A percentile compares a stretch with the other conserved stretches of the same genome.
Conservation (phyloP, 805 yeast species). For the Hanseniaspora meyeri region DNA sequence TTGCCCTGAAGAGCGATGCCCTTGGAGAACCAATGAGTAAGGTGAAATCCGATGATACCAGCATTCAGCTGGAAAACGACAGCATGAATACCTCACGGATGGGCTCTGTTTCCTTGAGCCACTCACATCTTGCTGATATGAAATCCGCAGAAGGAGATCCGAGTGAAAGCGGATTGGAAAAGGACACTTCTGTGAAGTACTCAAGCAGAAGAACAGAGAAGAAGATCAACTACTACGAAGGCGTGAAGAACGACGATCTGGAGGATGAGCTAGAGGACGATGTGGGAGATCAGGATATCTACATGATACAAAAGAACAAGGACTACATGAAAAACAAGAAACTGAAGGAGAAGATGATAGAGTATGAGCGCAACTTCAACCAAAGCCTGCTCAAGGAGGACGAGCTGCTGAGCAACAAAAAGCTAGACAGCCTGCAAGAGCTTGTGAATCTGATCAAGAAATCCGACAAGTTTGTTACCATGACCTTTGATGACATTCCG, state of each 20-base stretch:
- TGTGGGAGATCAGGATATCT: background rate
- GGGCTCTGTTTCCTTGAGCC: background rate
- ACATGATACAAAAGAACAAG: background rate
- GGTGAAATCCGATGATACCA: background rate
- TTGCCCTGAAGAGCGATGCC: background rate
- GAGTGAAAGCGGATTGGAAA: background rate
- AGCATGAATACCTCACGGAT: background rate
- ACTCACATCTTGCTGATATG: background rate
- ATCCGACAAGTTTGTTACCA: background rate
- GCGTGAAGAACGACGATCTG: conserved; percentile 7
- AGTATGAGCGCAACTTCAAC: background rate
- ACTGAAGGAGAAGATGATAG: background rate
- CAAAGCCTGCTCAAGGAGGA: background rate
- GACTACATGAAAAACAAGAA: background rate
- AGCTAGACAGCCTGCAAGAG: background rate
- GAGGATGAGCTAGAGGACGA: background rate
- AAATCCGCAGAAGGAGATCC: background rate
- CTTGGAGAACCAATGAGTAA: background rate
- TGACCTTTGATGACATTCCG: background rate
- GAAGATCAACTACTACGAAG: conserved; percentile 19
- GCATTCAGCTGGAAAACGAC: background rate
- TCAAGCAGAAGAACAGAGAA: conserved; percentile 8
- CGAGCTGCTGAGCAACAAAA: background rate
- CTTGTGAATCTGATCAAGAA: background rate
- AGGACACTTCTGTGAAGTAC: background rate